phyloP scores from a whole-genome alignment of 306 rosid species.

The Canavalia ensiformis region DNA sequence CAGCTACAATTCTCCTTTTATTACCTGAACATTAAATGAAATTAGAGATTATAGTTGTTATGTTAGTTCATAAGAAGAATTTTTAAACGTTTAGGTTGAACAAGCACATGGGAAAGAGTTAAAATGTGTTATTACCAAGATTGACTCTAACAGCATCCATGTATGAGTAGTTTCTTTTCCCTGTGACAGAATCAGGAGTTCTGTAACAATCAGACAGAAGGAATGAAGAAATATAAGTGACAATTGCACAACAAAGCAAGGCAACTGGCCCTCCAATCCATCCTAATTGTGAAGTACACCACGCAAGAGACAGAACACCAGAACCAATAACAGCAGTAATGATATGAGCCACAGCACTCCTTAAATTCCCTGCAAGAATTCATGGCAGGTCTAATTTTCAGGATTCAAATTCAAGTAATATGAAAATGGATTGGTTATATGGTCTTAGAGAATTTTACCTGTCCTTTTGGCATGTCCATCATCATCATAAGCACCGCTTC shows the following conservation, averaged over 20 bases:
- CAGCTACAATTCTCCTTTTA: slow-evolving; percentile 63
- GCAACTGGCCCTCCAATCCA: slow-evolving; percentile 74
- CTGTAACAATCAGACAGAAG: slow-evolving; percentile 76
- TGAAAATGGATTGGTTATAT: slow-evolving; percentile 8
- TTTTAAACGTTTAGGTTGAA: slow-evolving; percentile 9
- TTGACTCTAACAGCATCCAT: slow-evolving; percentile 71
- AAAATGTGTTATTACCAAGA: slow-evolving; percentile 60
- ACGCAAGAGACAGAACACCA: slow-evolving; percentile 79
- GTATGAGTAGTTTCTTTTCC: slow-evolving; percentile 71
- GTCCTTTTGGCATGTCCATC: slow-evolving; percentile 71
- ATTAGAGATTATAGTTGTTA: slow-evolving; percentile 33
- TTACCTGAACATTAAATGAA: slow-evolving; percentile 61
- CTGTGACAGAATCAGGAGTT: slow-evolving; percentile 70
- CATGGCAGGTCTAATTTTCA: slow-evolving; percentile 32
- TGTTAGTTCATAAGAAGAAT: slow-evolving; percentile 23
- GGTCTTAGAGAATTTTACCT: slow-evolving; percentile 58
- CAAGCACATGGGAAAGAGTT: not conserved
- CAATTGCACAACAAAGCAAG: slow-evolving; percentile 60
- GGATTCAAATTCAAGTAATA: slow-evolving; percentile 30
- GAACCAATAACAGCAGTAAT: slow-evolving; percentile 81
- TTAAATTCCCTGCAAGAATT: slow-evolving; percentile 58
- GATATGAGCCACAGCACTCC: slow-evolving; percentile 72
- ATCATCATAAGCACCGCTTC: slow-evolving; percentile 57
- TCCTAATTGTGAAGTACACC: slow-evolving; percentile 77
- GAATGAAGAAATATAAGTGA: slow-evolving; percentile 66